Percentiles rank a stretch among this genome's conserved stretches.
Evolutionary conservation across 305 asterid species (phyloP).

Genomic region (Solanum hybrid): DNA sequence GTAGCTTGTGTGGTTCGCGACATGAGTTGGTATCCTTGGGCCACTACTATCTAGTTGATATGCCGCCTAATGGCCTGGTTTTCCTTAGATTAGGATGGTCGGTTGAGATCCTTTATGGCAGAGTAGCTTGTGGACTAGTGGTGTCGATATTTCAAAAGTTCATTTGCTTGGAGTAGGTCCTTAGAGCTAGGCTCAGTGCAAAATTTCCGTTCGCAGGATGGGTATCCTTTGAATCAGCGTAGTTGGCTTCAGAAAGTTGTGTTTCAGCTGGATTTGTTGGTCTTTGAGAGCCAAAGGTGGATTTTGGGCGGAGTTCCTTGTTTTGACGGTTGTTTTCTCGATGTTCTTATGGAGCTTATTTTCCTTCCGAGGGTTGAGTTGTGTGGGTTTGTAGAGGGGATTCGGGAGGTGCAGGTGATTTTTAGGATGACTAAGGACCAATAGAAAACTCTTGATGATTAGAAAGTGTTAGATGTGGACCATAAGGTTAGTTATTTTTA

Average conservation of each 20-base stretch:
- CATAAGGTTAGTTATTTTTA: too few relatives aligned
- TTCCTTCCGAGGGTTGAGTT: too few relatives aligned
- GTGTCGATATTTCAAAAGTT: not conserved
- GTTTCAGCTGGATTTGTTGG: too few relatives aligned
- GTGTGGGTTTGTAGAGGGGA: too few relatives aligned
- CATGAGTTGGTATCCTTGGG: not conserved
- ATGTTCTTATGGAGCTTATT: too few relatives aligned
- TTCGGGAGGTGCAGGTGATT: too few relatives aligned
- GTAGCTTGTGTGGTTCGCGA: not conserved
- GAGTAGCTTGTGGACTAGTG: not conserved
- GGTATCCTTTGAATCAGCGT: not conserved
- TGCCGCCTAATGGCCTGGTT: not conserved
- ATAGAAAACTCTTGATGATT: too few relatives aligned
- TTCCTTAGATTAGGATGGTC: not conserved
- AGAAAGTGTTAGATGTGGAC: too few relatives aligned
- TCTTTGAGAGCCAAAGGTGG: too few relatives aligned
- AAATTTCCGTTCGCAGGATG: not conserved
- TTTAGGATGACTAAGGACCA: too few relatives aligned
- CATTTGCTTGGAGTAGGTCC: not conserved
- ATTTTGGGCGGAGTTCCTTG: too few relatives aligned
- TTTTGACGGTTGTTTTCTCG: too few relatives aligned
- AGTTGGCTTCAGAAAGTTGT: not conserved
- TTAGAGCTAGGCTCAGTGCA: not conserved
- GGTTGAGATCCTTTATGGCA: not conserved
- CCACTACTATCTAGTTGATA: not conserved